Conservation (phyloP, 306 rosid species). For the Citrullus colocynthis region DNA sequence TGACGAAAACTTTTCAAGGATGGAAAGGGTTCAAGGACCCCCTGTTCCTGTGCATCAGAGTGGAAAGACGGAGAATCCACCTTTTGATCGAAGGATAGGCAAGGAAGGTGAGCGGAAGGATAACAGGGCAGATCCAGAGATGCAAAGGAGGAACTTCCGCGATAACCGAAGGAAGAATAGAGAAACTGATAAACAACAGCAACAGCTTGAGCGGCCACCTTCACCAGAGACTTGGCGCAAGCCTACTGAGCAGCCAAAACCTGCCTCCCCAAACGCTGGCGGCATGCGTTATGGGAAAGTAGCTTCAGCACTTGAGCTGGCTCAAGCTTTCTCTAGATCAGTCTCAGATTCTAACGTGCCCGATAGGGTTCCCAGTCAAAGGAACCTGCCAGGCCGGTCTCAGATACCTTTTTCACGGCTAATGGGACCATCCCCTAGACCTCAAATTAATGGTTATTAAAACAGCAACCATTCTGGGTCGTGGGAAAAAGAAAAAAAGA, state of each 20-base stretch:
- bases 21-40: constrained; percentile 40
- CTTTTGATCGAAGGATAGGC: constrained; percentile 46
- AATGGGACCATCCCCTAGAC: constrained; percentile 66
- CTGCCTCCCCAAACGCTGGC: constrained; percentile 23
- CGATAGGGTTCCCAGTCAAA: constrained; percentile 40
- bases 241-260: constrained; percentile 57
- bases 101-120: constrained; percentile 60
- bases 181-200: constrained; percentile 47
- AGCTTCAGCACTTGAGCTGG: constrained; percentile 90
- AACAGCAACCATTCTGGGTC: not conserved
- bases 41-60: constrained; percentile 21
- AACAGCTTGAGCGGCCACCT: constrained; percentile 56
- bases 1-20: constrained; percentile 39
- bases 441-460: constrained; percentile 86
- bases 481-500: not conserved
- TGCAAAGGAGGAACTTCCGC: constrained; percentile 68
- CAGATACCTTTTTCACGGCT: constrained; percentile 86
- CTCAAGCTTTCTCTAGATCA: constrained; percentile 83
- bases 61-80: constrained; percentile 40
- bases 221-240: constrained; percentile 96
- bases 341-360: constrained; percentile 53
- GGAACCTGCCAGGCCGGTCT: constrained; percentile 35
- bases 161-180: constrained; percentile 38
- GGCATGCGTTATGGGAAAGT: constrained; percentile 53
- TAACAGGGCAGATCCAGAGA: constrained; percentile 37